Conservation (phyloP, 108 stramenopile species). For the Licmophora abbreviata region DNA sequence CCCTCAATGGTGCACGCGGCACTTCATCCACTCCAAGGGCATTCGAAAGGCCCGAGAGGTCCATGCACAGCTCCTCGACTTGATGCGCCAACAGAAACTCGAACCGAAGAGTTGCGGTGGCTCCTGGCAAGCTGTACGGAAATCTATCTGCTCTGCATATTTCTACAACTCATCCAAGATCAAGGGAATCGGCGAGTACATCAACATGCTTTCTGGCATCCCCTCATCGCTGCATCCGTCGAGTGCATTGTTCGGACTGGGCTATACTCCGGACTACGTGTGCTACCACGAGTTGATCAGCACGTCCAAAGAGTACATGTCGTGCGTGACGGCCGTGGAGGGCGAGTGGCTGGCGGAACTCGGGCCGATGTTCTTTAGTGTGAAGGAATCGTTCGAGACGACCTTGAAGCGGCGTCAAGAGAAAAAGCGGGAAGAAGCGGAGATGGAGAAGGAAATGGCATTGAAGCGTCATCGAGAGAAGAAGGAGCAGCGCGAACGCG, state of each 20-base stretch:
- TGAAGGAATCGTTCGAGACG: constrained; percentile 85
- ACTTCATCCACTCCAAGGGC: constrained; percentile 96
- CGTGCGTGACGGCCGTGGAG: constrained; percentile 96
- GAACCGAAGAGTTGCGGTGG: constrained; percentile 75
- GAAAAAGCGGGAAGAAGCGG: constrained; percentile 41
- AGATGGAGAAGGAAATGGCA: constrained; percentile 62
- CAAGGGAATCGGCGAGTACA: constrained; percentile 98
- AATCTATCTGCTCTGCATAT: constrained; percentile 98
- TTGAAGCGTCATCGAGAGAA: constrained; percentile 34
- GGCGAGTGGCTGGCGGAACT: constrained; percentile 98
- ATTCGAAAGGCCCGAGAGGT: constrained; percentile 96
- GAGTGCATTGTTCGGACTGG: constrained; percentile 89
- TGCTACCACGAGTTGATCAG: constrained; percentile 98
- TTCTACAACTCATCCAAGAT: constrained; percentile 96
- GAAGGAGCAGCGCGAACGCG: constrained; percentile 25
- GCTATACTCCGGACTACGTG: constrained; percentile 98
- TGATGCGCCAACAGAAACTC: constrained; percentile 93
- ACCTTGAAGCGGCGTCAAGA: constrained; percentile 59
- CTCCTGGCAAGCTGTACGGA: constrained; percentile 94
- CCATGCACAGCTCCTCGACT: constrained; percentile 91
- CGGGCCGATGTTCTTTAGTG: constrained; percentile 97
- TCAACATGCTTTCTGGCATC: constrained; percentile 96
- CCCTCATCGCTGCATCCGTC: constrained; percentile 87
- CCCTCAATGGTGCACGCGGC: constrained; percentile 91
- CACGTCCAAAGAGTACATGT: constrained; percentile 98